Base-by-base conservation (phyloP, 345 rosid species). In the Eutrema yunnanense region DNA sequence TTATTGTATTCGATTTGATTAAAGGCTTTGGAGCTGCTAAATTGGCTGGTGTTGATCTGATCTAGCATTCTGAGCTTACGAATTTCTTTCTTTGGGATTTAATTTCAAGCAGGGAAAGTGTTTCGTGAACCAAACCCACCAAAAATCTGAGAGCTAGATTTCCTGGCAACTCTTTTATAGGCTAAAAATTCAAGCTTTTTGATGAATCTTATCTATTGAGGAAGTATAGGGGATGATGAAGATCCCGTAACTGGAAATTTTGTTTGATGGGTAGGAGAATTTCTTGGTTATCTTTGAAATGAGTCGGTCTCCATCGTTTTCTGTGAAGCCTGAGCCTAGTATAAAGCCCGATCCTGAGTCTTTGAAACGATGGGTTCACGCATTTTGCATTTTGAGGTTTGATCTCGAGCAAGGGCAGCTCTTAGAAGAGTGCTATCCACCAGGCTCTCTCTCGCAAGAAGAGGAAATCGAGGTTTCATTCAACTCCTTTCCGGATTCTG, bases 321-420 rank as follows among this genome's bases (percentile, higher is more conserved):
- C 96, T 72, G 82, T 83, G 58, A 88, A 87, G 85, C 73, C 85
- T 1, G 99, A 90, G 79, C 80, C 73, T 70, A 82, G 78, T 71
- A 65, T 88, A 63, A 88, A 81, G 75, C 80, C 85, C 3, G 88
- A 88, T 79, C 89, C 80, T 0, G 97, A 86, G 70, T 81, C 87
- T 69, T 62, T 92, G 73, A 83, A 76, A 79, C 85, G 77, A 78
- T 95, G 99, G 99, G 81, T 83, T 67, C 86, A 85, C 70, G 92
- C 96, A 69, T 90, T 95, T 77, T 95, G 97, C 78, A 69, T 83
- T 71, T 83, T 92, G 82, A 86, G 97, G 71, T 95, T 95, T 79
- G 99, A 95, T 79, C 93, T 95, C 12, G 97, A 95, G 72, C 96
- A 87, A 73, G 99, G 99, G 9, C 98, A 95, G 94, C 86, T 95